phyloP scores from a whole-genome alignment of 768 basidiomycete genomes.

The Suillus variegatus region DNA sequence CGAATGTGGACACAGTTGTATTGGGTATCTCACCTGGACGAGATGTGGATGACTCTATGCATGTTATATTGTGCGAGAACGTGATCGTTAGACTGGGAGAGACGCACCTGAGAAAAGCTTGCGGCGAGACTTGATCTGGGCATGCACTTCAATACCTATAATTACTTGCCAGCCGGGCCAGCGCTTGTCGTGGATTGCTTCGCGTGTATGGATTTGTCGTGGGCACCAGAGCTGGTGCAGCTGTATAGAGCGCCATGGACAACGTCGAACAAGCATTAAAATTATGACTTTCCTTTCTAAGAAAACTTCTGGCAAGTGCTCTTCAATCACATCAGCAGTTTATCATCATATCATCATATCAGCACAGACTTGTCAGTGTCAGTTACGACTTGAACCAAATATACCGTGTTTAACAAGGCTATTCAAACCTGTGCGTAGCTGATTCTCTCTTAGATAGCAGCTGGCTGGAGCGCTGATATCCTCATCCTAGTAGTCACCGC shows the following conservation, averaged over 20 bases:
- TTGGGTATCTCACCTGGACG: conserved; percentile 62
- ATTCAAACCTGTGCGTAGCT: not conserved
- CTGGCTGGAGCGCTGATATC: not conserved
- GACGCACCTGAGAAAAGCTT: conserved; percentile 80
- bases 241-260: conserved; percentile 17
- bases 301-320: not conserved
- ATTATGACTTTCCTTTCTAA: conserved; percentile 17
- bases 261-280: conserved; percentile 23
- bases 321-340: not conserved
- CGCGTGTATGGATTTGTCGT: conserved; percentile 13
- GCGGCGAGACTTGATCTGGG: conserved; percentile 82
- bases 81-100: not conserved
- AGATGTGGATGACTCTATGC: conserved; percentile 42
- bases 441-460: not conserved
- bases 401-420: not conserved
- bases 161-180: conserved; percentile 91
- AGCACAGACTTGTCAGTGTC: not conserved
- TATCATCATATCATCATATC: not conserved
- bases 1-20: conserved; percentile 70
- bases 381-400: not conserved
- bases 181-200: conserved; percentile 31
- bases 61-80: conserved; percentile 1
- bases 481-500: not conserved
- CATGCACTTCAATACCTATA: conserved; percentile 94
- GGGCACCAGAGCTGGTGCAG: conserved; percentile 18